Evolutionary conservation across 495 filamentous ascomycete genomes (phyloP).

Genomic region (Usnea hakonensis): DNA sequence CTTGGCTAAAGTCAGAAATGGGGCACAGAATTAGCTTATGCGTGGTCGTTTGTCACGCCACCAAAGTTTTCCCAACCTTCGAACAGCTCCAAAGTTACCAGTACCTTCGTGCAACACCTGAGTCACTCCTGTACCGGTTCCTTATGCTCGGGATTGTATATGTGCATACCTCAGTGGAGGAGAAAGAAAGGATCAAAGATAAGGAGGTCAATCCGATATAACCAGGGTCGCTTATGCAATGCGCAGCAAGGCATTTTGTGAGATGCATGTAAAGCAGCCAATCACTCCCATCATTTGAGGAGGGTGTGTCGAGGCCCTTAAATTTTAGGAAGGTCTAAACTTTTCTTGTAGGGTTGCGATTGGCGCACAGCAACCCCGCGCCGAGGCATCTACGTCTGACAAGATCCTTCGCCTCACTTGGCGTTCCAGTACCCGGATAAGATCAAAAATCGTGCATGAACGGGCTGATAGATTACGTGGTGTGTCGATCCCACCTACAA

Average conservation of each 20-base stretch:
- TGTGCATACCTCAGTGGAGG: too few species aligned
- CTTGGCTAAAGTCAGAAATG: too few species aligned
- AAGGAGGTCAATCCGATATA: too few species aligned
- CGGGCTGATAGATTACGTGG: not conserved
- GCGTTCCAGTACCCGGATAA: not conserved
- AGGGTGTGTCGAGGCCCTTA: not conserved
- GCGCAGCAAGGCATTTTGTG: not conserved
- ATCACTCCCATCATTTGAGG: not conserved
- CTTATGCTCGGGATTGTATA: too few species aligned
- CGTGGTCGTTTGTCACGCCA: too few species aligned
- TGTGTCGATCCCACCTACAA: not conserved
- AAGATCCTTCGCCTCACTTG: not conserved
- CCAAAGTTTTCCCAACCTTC: too few species aligned
- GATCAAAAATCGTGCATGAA: not conserved
- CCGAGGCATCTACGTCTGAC: too few species aligned
- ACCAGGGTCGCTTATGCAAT: not conserved
- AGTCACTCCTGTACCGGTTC: too few species aligned
- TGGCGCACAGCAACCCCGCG: not conserved
- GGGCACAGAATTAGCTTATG: too few species aligned
- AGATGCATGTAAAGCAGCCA: not conserved
- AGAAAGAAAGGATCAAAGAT: too few species aligned
- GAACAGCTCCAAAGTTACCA: too few species aligned
- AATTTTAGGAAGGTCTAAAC: not conserved
- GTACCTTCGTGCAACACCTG: too few species aligned
- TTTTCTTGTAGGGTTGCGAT: not conserved